These are phyloP conservation scores for Saccharomyces hybrid DNA, from an alignment of 1,139 yeast genomes.

Conservation along the genomic window DNA sequence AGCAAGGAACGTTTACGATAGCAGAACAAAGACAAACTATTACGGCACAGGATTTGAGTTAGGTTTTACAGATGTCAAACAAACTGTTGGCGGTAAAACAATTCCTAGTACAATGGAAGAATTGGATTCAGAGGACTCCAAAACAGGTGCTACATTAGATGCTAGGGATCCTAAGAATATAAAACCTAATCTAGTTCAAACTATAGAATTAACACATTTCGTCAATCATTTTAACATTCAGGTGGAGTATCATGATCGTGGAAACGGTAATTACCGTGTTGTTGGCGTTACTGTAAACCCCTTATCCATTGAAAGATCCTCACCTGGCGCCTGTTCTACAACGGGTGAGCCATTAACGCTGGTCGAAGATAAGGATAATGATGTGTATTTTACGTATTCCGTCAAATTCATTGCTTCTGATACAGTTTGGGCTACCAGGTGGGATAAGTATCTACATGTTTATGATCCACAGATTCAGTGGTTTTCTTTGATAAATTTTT, in stretches of 20 bases:
- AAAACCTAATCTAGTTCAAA: constrained; percentile 9
- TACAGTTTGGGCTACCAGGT: constrained; percentile 95
- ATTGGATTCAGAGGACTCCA: not conserved
- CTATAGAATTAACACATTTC: constrained; percentile 41
- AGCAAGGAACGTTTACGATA: constrained; percentile 52
- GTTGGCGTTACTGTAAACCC: constrained; percentile 86
- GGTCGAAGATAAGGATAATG: constrained; percentile 35
- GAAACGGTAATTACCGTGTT: constrained; percentile 64
- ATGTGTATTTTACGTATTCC: constrained; percentile 53
- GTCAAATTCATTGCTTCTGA: constrained; percentile 58
- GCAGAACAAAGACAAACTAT: constrained; percentile 50
- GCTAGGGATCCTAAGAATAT: constrained; percentile 12
- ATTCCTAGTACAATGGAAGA: constrained; percentile 2
- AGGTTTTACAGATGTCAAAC: constrained; percentile 48
- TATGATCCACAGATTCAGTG: constrained; percentile 92
- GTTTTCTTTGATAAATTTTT: constrained; percentile 84
- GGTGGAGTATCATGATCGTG: constrained; percentile 76
- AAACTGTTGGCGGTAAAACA: constrained; percentile 9
- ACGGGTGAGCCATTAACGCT: constrained; percentile 39
- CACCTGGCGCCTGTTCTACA: constrained; percentile 32
- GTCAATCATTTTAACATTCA: constrained; percentile 73
- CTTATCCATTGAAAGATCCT: constrained; percentile 47
- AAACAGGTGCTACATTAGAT: not conserved
- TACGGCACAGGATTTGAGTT: constrained; percentile 79
- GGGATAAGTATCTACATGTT: constrained; percentile 94